Evolutionary conservation across 305 asterid genomes (phyloP).

Genomic region (Fraxinus sp.): DNA sequence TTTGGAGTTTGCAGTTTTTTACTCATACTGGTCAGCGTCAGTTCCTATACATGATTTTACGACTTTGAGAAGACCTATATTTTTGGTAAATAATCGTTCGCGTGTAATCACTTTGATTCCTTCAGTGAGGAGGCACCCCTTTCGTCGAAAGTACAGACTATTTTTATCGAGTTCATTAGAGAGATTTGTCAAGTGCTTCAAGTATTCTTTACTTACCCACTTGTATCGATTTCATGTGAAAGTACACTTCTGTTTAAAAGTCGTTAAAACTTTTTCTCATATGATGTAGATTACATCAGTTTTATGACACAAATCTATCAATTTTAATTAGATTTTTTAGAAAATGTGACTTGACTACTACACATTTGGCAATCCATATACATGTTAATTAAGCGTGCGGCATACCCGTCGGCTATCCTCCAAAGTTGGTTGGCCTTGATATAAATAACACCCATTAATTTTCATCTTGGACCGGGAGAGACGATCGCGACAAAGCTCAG

Average conservation of each 20-base stretch:
- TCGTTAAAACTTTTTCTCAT: too few species aligned
- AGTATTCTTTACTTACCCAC: not conserved
- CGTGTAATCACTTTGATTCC: not conserved
- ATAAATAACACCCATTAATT: not conserved
- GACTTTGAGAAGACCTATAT: not conserved
- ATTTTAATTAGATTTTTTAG: not conserved
- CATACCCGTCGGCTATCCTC: not conserved
- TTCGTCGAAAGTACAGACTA: not conserved
- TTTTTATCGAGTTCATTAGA: not conserved
- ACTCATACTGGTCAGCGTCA: accelerated
- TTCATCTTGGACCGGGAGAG: not conserved
- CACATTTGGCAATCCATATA: not conserved
- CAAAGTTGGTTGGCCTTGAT: not conserved
- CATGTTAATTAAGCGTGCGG: conserved; percentile 1
- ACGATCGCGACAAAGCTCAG: not conserved
- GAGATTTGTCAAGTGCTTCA: not conserved
- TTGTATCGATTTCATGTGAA: not conserved
- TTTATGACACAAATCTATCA: too few species aligned
- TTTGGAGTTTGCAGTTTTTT: not conserved
- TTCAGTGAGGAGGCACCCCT: not conserved
- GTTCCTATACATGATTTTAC: not conserved
- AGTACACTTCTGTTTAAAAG: too few species aligned
- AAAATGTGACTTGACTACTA: not conserved
- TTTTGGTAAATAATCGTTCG: not conserved
- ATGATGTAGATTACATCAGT: too few species aligned